Percentiles rank a stretch among this genome's conserved stretches.
These are phyloP conservation scores for Suillus brevipes DNA, from an alignment of 768 basidiomycete species.

Conservation along the genomic window DNA sequence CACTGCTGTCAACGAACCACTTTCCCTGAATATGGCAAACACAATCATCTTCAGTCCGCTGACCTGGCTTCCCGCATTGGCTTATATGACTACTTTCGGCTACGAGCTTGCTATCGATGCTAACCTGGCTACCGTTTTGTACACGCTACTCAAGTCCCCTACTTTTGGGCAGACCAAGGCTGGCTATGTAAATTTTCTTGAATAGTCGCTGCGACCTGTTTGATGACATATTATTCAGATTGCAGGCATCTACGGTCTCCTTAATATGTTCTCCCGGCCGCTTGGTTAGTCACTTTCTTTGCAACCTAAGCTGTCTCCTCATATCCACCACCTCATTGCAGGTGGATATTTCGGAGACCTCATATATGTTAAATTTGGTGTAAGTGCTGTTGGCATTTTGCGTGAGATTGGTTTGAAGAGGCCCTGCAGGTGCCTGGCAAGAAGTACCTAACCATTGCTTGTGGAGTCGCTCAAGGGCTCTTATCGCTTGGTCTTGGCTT, in stretches of 20 bases:
- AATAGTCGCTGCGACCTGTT: conserved; percentile 17
- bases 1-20: conserved; percentile 45
- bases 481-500: conserved; percentile 47
- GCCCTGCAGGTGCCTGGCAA: conserved; percentile 37
- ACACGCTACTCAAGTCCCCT: conserved; percentile 36
- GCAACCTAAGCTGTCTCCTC: neutral
- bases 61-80: conserved; percentile 56
- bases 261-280: conserved; percentile 53
- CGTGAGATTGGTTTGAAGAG: neutral
- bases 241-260: conserved; percentile 41
- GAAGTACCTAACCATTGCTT: conserved; percentile 45
- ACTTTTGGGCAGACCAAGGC: conserved; percentile 49
- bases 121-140: conserved; percentile 48
- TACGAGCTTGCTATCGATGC: conserved; percentile 58
- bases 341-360: conserved; percentile 49
- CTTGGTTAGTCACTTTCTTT: conserved; percentile 25
- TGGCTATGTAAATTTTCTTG: conserved; percentile 46
- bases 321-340: conserved; percentile 5
- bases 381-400: conserved; percentile 12
- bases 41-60: conserved; percentile 41
- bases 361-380: conserved; percentile 44
- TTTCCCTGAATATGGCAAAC: conserved; percentile 36
- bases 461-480: conserved; percentile 47
- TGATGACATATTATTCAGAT: conserved; percentile 17
- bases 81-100: conserved; percentile 58